phyloP scores from a whole-genome alignment of 2,329 filamentous ascomycete species.

The Aspergillus fumigatiaffinis region DNA sequence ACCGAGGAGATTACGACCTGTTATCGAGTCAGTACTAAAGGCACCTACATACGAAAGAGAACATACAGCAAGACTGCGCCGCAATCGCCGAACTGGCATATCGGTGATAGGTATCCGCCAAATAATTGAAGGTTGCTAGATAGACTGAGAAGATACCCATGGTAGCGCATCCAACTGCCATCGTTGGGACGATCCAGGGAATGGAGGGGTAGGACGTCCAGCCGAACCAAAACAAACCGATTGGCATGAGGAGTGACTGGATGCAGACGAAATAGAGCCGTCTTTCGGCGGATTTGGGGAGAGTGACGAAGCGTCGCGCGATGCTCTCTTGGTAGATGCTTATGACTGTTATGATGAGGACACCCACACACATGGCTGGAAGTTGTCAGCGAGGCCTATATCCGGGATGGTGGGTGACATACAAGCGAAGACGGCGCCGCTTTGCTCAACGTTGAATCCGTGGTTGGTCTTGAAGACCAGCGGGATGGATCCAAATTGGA shows the following conservation, averaged over 20 bases:
- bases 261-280: slow-evolving; percentile 81
- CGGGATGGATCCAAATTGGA: slow-evolving; percentile 77
- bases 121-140: slow-evolving; percentile 86
- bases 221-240: slow-evolving; percentile 77
- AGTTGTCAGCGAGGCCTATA: not conserved
- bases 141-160: slow-evolving; percentile 87
- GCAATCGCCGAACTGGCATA: slow-evolving; percentile 84
- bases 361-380: slow-evolving; percentile 65
- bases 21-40: not conserved
- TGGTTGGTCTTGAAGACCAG: slow-evolving; percentile 69
- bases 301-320: slow-evolving; percentile 48
- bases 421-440: slow-evolving; percentile 66
- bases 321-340: slow-evolving; percentile 71
- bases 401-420: slow-evolving; percentile 3
- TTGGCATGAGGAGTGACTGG: slow-evolving; percentile 68
- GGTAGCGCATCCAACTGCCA: slow-evolving; percentile 70
- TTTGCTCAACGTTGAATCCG: slow-evolving; percentile 62
- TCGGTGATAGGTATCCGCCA: slow-evolving; percentile 80
- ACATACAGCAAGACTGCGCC: slow-evolving; percentile 71
- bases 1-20: slow-evolving; percentile 69
- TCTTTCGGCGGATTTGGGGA: slow-evolving; percentile 61
- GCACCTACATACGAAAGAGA: not conserved
- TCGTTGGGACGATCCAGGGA: slow-evolving; percentile 68
- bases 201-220: slow-evolving; percentile 61
- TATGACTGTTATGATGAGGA: slow-evolving; percentile 62